These are phyloP conservation scores for Didymella arachidicola DNA, from an alignment of 2,329 filamentous ascomycete species.

Conservation along the genomic window DNA sequence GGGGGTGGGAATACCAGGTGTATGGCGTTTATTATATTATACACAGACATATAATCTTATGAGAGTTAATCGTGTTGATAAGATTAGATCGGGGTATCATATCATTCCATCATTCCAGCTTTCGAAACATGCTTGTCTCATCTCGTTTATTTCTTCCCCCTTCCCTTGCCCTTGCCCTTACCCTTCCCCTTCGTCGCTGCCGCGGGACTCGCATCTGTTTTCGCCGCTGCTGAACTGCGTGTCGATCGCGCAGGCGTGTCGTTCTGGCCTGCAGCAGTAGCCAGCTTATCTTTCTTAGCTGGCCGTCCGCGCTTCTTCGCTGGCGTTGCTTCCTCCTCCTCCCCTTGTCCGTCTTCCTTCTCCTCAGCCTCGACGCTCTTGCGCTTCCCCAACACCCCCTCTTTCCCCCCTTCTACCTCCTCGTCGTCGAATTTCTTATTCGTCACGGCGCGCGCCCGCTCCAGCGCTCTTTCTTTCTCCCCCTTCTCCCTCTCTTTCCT, in stretches of 20 bases:
- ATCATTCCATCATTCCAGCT: background rate
- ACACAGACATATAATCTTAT: background rate
- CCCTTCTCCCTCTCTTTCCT: constrained; percentile 47
- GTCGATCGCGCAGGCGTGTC: constrained; percentile 23
- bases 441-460: constrained; percentile 30
- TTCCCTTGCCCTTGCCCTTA: constrained; percentile 12
- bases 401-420: constrained; percentile 21
- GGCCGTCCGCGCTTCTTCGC: constrained; percentile 20
- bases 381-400: constrained; percentile 7
- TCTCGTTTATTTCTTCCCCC: background rate
- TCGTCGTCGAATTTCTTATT: constrained; percentile 40
- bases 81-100: background rate
- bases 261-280: constrained; percentile 11
- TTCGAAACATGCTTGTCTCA: no score
- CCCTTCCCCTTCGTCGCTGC: constrained; percentile 22
- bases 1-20: constrained; percentile 20
- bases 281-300: constrained; percentile 11
- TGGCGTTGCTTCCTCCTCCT: no score
- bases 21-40: background rate
- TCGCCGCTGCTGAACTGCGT: constrained; percentile 11
- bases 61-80: no score
- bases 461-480: constrained; percentile 43
- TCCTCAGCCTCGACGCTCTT: background rate
- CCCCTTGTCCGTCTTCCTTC: background rate
- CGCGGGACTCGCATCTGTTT: background rate